These are phyloP conservation scores for Camelina hispida DNA, from an alignment of 345 rosid genomes.

Conservation along the genomic window DNA sequence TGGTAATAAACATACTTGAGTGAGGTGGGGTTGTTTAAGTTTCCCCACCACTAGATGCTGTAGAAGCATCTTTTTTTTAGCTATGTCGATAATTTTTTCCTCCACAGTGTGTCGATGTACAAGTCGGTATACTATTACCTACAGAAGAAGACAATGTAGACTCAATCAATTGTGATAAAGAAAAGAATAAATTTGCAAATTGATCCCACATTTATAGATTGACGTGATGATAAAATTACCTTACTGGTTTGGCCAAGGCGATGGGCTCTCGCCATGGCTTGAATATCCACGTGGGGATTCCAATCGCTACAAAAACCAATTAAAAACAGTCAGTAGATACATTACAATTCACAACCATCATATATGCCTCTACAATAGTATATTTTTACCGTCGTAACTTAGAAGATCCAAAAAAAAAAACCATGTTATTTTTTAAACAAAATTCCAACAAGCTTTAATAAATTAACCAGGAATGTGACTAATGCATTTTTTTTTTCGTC, in stretches of 20 bases:
- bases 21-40: slow-evolving; percentile 71
- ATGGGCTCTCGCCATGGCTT: slow-evolving; percentile 98
- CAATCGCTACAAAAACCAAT: slow-evolving; percentile 68
- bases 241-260: slow-evolving; percentile 90
- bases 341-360: background rate
- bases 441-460: background rate
- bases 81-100: slow-evolving; percentile 83
- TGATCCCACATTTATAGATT: background rate
- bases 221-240: slow-evolving; percentile 46
- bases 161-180: slow-evolving; percentile 7
- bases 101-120: slow-evolving; percentile 76
- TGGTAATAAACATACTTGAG: slow-evolving; percentile 56
- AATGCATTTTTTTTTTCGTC: too few species aligned
- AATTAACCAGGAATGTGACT: background rate
- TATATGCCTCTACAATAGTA: background rate
- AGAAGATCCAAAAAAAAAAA: background rate
- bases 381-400: background rate
- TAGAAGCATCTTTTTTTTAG: slow-evolving; percentile 91
- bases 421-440: slow-evolving; percentile 2
- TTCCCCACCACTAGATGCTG: slow-evolving; percentile 96
- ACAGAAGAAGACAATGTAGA: slow-evolving; percentile 35
- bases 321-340: slow-evolving; percentile 4
- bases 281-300: slow-evolving; percentile 98
- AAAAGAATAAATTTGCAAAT: background rate
- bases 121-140: slow-evolving; percentile 92